Conservation (phyloP, 2,329 filamentous ascomycete genomes). For the Neofusicoccum laricinum region DNA sequence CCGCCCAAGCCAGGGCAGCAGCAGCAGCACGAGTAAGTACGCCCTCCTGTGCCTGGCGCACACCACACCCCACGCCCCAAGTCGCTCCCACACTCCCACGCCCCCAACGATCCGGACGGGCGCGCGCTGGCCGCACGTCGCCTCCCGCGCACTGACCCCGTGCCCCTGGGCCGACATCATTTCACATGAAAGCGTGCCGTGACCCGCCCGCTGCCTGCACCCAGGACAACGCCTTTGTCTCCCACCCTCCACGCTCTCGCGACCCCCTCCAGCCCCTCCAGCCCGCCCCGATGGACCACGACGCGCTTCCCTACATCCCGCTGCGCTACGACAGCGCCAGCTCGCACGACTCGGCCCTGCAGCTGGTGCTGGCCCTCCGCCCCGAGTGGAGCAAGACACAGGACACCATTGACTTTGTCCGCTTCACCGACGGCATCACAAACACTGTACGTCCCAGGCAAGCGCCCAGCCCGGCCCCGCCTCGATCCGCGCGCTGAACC, state of each 20-base stretch:
- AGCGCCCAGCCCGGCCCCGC: slow-evolving; percentile 6
- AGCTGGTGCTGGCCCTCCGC: slow-evolving; percentile 73
- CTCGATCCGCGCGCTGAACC: slow-evolving; percentile 1
- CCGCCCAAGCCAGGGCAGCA: too few species aligned
- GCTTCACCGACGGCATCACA: slow-evolving; percentile 97
- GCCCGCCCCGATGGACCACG: slow-evolving; percentile 10
- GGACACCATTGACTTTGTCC: slow-evolving; percentile 76
- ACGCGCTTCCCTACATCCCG: slow-evolving; percentile 58
- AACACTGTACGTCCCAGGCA: slow-evolving; percentile 65
- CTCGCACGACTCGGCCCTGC: slow-evolving; percentile 73
- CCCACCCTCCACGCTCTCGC: not conserved
- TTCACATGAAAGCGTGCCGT: slow-evolving; percentile 17
- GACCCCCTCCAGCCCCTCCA: not conserved
- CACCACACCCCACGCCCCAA: not conserved
- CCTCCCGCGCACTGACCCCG: not conserved
- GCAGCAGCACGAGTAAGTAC: too few species aligned
- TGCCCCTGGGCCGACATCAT: slow-evolving; percentile 11
- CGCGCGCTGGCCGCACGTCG: not conserved
- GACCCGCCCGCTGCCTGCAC: slow-evolving; percentile 2
- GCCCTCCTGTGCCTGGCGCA: not conserved
- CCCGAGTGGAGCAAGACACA: slow-evolving; percentile 77
- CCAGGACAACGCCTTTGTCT: not conserved
- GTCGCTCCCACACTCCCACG: not conserved
- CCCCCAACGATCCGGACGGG: not conserved
- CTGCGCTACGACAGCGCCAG: slow-evolving; percentile 75